Base-by-base conservation (phyloP, 805 yeast species). In the Cyberlindnera meyerae region DNA sequence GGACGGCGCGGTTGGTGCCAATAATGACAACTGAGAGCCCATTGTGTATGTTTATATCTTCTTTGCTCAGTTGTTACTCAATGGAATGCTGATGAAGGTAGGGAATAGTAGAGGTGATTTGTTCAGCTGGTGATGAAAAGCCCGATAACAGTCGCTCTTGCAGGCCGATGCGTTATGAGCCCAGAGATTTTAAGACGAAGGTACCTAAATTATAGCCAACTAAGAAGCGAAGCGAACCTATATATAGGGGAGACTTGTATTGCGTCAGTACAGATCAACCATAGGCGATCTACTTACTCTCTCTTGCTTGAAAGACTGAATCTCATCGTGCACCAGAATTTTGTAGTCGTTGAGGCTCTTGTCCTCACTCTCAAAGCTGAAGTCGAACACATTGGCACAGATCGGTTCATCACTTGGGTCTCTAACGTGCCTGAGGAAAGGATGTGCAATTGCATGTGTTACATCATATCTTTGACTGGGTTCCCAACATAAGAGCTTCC, bases 1-100 rank as follows among this genome's bases (percentile, higher is more conserved):
- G 1, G 96, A 85, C 4, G 95, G 88, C 1, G 95, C 87, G 3
- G 95, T 79, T 11, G 96, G 96, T 8, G 96, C 85, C 56, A 87
- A 63, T 24, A 85, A 66, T 2, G 97, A 89, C 42, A 90, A 64
- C 55, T 83, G 84, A 11, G 85, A 86, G 12, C 96, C 97, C 97
- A 89, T n/a, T n/a, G n/a, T n/a, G n/a, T n/a, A n/a, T n/a, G n/a
- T n/a, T n/a, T n/a, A n/a, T n/a, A n/a, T n/a, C n/a, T n/a, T n/a
- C n/a, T n/a, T n/a, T n/a, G n/a, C n/a, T n/a, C n/a, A n/a, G n/a
- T n/a, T n/a, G n/a, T n/a, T n/a, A n/a, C n/a, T n/a, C n/a, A n/a
- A n/a, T n/a, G n/a, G n/a, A n/a, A n/a, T n/a, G n/a, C n/a, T n/a
- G n/a, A n/a, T n/a, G n/a, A n/a, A n/a, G n/a, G n/a, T n/a, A n/a